phyloP scores from a whole-genome alignment of 2,329 filamentous ascomycete species.

The Xylariaceae sp. region DNA sequence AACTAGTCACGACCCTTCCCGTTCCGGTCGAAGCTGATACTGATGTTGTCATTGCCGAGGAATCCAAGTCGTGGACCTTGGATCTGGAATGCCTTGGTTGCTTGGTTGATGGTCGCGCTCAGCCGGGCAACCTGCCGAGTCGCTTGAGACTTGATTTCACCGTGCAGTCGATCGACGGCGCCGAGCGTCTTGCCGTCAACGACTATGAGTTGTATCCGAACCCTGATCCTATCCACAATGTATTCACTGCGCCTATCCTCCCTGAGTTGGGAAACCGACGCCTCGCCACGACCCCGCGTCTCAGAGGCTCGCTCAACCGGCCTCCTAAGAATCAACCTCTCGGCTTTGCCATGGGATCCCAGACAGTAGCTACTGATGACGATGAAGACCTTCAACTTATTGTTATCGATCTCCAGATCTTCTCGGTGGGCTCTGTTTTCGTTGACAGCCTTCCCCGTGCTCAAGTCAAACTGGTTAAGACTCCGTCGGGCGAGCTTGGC shows the following conservation, averaged over 20 bases:
- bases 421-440: slow-evolving; percentile 53
- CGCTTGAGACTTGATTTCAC: slow-evolving; percentile 51
- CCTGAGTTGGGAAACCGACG: slow-evolving; percentile 33
- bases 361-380: slow-evolving; percentile 41
- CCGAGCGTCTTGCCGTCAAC: slow-evolving; percentile 51
- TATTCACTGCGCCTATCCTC: slow-evolving; percentile 43
- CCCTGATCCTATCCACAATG: slow-evolving; percentile 41
- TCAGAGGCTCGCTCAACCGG: slow-evolving; percentile 28
- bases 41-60: slow-evolving; percentile 15
- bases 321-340: slow-evolving; percentile 30
- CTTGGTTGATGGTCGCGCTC: slow-evolving; percentile 7
- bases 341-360: slow-evolving; percentile 45
- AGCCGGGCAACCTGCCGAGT: slow-evolving; percentile 33
- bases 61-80: slow-evolving; percentile 24
- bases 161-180: slow-evolving; percentile 41
- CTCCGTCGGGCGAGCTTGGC: slow-evolving; percentile 48
- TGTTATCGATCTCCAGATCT: slow-evolving; percentile 51
- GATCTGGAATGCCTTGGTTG: slow-evolving; percentile 32
- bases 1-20: slow-evolving; percentile 29
- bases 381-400: slow-evolving; percentile 48
- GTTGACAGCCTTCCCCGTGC: slow-evolving; percentile 51
- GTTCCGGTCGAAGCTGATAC: slow-evolving; percentile 23
- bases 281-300: slow-evolving; percentile 26
- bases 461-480: slow-evolving; percentile 58
- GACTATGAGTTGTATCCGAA: slow-evolving; percentile 55